Evolutionary conservation across 192 early-diverging fungal species (phyloP), one percentile per base, ranked within the genome.

Genomic region (Mortierella claussenii): DNA sequence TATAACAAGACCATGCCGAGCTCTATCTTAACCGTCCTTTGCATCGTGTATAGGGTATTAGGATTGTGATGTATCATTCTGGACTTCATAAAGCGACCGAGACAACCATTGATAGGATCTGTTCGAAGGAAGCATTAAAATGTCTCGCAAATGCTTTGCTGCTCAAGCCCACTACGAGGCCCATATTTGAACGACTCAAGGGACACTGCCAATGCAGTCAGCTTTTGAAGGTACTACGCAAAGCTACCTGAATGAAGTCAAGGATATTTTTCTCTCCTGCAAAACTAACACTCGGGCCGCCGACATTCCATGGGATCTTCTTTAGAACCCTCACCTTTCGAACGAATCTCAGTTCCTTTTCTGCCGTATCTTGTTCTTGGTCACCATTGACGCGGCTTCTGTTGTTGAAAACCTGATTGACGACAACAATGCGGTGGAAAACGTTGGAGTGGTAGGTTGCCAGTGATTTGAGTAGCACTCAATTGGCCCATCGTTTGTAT

Each of bases 91-190:
- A 60, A n/a, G 30, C 56, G 7, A 67, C 54, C 17, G 69, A 71
- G 21, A 34, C 55, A 13, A 44, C 50, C 42, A 49, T 56, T 34
- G 86, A 87, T 55, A 82, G 40, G 23, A 47, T 52, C 1, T 60
- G 68, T 4, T 68, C 78, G 12, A 56, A 71, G 40, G 86, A 85
- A 60, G 84, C 89, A 4, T 60, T 93, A n/a, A 94, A 92, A 32
- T 89, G 89, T 45, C 67, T 94, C 28, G 82, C 85, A 1, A 94
- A 94, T 57, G 78, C 81, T n/a, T 66, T 92, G 44, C 65, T 90
- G 23, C 76, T 89, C 21, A 80, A 86, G 4, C 83, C 81, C 4
- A 45, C 57, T 4, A 82, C 85, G 6, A 81, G 85, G 32, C 55
- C 50, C 2, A 59, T 66, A 20, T 82, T 92, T 50, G 75, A 83